phyloP scores from a whole-genome alignment of 2,329 filamentous ascomycete species.

The Penicillium sp. region DNA sequence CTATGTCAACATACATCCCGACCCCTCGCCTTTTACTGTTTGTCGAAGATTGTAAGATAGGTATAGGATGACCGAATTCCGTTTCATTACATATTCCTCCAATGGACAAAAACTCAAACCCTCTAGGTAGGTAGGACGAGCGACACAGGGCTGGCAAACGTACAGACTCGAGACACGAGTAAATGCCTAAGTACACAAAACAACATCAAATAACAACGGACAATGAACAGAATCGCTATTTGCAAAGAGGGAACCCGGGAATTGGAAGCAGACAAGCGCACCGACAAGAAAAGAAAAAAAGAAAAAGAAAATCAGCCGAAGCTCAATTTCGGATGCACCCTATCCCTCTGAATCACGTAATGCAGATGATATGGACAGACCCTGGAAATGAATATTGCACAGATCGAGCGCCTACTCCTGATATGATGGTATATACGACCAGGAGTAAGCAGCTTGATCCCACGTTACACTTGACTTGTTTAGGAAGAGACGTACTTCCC shows the following conservation, averaged over 20 bases:
- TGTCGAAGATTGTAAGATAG: neutral
- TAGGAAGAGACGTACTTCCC: constrained; percentile 67
- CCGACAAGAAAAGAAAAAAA: constrained; percentile 1
- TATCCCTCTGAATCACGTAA: neutral
- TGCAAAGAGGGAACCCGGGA: constrained; percentile 17
- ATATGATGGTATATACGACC: constrained; percentile 19
- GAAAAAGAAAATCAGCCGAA: neutral
- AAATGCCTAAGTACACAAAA: constrained; percentile 17
- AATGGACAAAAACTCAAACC: neutral
- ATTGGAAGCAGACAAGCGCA: constrained; percentile 8
- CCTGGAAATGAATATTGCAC: neutral
- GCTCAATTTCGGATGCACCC: too few relatives aligned
- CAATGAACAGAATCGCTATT: constrained; percentile 19
- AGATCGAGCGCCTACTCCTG: neutral
- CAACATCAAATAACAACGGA: constrained; percentile 2
- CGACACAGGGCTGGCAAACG: neutral
- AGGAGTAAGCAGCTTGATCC: neutral
- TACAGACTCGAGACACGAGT: constrained; percentile 14
- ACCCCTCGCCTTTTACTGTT: too few relatives aligned
- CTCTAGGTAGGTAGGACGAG: neutral
- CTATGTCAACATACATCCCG: neutral
- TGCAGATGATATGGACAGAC: constrained; percentile 2
- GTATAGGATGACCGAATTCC: neutral
- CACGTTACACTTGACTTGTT: constrained; percentile 6
- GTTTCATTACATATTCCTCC: neutral